Base-by-base conservation (phyloP, 352 stramenopile genomes). In the Halophytophthora polymorphica region DNA sequence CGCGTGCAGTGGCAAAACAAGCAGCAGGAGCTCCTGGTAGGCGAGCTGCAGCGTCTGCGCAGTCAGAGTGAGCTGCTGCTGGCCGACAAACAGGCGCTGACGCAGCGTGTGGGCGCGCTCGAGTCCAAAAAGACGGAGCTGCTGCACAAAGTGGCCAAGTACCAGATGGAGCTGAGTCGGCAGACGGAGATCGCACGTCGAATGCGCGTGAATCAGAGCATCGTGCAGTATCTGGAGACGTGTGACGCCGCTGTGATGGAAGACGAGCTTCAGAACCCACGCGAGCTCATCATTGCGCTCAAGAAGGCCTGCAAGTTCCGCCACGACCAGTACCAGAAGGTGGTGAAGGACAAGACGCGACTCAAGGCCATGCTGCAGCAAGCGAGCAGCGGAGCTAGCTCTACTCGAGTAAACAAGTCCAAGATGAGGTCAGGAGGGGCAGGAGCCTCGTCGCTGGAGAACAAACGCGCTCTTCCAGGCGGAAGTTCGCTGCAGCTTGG, bases 281-380 rank as follows among this genome's bases (percentile, higher is more conserved):
- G 74, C 25, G 78, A 92, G 39, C 61, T 89, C 1, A 87, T 92
- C 35, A 63, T 77, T 49, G 81, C 81, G 19, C 64, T 92, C 22
- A 92, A 92, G 58, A 92, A 92, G 50, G 81, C 80, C 11, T 91
- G 80, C 64, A 71, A 74, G 61, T 92, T 90, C 47, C 76, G 81
- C 5, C 78, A 89, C 51, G 79, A 92, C 34, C 81, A 92, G 71
- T 92, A 90, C 48, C 66, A 89, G 48, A 90, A 92, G 50, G 81
- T 76, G 12, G 75, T 92, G 29, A 87, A 86, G 46, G 81, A 92
- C 39, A 92, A 92, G 47, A 64, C 54, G 42, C 73, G 71, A 14
- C 67, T 92, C 35, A 89, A 88, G 59, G 64, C 77, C 11, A 81
- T 89, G 69, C 58, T 91, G 14, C 64, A 75, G 60, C 76, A 52